These are phyloP conservation scores for Dendrocalamus sinicus DNA, from an alignment of 176 grass and related monocot genomes.

Conservation along the genomic window DNA sequence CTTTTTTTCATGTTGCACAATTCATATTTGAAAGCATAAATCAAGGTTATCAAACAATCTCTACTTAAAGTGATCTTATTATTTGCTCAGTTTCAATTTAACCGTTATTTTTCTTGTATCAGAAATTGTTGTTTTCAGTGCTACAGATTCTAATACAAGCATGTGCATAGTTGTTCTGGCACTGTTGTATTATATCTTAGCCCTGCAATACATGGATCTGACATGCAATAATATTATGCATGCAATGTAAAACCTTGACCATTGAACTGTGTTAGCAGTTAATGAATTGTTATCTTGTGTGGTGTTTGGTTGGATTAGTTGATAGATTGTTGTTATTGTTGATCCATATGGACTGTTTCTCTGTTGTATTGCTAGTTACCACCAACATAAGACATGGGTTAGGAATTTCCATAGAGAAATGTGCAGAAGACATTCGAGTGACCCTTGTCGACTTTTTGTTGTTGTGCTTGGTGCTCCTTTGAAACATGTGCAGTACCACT, in stretches of 20 bases:
- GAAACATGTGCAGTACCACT: background rate
- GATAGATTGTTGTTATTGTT: slow-evolving; percentile 15
- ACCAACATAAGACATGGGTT: background rate
- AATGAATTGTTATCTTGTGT: slow-evolving; percentile 7
- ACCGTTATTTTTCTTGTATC: slow-evolving; percentile 7
- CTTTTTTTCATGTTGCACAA: background rate
- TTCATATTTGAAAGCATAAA: slow-evolving; percentile 25
- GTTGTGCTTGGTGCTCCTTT: background rate
- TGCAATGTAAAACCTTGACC: background rate
- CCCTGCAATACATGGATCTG: background rate
- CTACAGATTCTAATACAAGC: too few species aligned
- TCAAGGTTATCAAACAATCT: slow-evolving; percentile 1
- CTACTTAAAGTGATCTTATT: background rate
- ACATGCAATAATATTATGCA: background rate
- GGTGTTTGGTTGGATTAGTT: slow-evolving; percentile 13
- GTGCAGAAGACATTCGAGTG: background rate
- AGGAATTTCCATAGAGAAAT: background rate
- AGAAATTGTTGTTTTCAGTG: background rate
- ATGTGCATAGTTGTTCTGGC: background rate
- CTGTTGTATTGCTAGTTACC: background rate
- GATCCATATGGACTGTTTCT: background rate
- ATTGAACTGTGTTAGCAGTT: background rate
- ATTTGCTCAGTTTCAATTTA: background rate
- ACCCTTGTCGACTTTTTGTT: slow-evolving; percentile 17
- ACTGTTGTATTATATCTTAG: background rate